Evolutionary conservation across 441 rosid species (phyloP), one percentile per base, ranked within the genome.

Genomic region (Gossypium gossypioides): DNA sequence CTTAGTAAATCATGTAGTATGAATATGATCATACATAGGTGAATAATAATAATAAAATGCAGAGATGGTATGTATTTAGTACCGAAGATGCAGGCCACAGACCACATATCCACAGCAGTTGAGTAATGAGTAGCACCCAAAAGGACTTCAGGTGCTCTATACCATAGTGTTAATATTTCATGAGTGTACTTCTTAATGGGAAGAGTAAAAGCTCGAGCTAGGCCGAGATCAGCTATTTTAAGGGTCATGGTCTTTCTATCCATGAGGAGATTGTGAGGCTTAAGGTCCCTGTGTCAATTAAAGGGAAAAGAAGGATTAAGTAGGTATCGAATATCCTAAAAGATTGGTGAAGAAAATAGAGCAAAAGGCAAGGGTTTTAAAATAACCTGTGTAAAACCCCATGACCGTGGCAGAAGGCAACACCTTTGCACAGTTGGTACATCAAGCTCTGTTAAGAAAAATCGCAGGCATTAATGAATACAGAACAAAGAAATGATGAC

Each of bases 61-160:
- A 19, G 27, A 25, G 51, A 19, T 0, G 55, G 61, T 0, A 22
- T 56, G 61, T 0, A 22, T 56, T 56, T 8, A 0, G 46, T 87
- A 95, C 99, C 99, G 73, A 95, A 95, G 0, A 95, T 88, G 63
- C 98, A 95, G 78, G 86, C 98, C 44, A 95, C 98, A 68, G 96
- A 95, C 99, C 99, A 95, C 83, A 92, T 85, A 76, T 95, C 99
- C 15, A 95, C 99, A 15, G 98, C 96, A 27, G 98, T 92, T 72
- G 99, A 95, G 85, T 95, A 95, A 80, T 91, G 98, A n/a, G 97
- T 92, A 13, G 93, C 88, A 7, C 98, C 99, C 73, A 95, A 70
- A 69, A 92, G 96, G 76, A 95, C 97, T 78, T 92, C 99, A 4
- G 99, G 97, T 71, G 99, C 89, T 85, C 99, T 86, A 63, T 94